Base-by-base conservation (phyloP, 371 early-diverging fungal genomes). In the Lichtheimia ramosa region DNA sequence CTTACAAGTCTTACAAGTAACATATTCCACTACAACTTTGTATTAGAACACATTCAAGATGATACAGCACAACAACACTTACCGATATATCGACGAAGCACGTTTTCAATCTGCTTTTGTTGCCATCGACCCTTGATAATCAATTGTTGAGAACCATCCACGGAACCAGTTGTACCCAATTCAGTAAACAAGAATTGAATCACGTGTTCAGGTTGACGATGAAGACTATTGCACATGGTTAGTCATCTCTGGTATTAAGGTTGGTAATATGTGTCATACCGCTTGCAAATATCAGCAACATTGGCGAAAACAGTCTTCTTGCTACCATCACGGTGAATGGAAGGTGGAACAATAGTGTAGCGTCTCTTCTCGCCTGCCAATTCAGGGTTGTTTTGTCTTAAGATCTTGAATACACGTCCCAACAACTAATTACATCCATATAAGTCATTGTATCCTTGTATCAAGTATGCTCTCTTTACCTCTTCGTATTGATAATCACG, bases 1-100 rank as follows among this genome's bases (percentile, higher is more conserved):
- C 70, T 96, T 97, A 89, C 99, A 99, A 39, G 96, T 96, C 83
- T 96, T 98, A 86, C 99, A 99, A 3, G 97, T 92, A 23, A 99
- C 99, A 67, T 99, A 99, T 77, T 99, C 98, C 57, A 93, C 94
- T 87, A 57, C 2, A 59, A 20, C 46, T 16, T 46, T 46, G 2
- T 2, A 18, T 3, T 2, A 43, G 24, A 14, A n/a, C n/a, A n/a
- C n/a, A n/a, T n/a, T n/a, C n/a, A n/a, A n/a, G n/a, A n/a, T 46
- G 46, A 16, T 46, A 46, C 8, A 25, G 5, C 8, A 3, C 20
- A 46, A 20, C 46, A 16, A 1, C 2, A 49, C 74, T 43, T 78
- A 88, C 88, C 87, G 76, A 99, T 99, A 74, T 99, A 99, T 54
- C 92, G 91, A 77, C 98, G 95, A 62, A 99, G 77, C 51, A 99